Base-by-base conservation (phyloP, 345 rosid species). In the Lepidium africanum region DNA sequence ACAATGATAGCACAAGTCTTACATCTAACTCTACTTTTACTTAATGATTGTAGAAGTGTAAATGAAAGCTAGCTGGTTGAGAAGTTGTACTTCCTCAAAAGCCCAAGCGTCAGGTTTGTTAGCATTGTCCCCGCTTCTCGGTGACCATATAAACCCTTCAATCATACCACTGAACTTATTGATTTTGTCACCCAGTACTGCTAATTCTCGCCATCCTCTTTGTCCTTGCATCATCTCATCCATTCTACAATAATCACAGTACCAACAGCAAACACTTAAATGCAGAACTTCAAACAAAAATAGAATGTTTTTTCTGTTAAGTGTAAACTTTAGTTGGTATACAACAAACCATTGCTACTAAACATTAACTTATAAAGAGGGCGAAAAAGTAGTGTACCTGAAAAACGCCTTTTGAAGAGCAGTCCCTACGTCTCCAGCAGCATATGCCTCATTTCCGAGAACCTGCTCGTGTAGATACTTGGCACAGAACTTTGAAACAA, bases 211-310 rank as follows among this genome's bases (percentile, higher is more conserved):
- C 98, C 98, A 92, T 53, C 98, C 91, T 79, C 91, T 81, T 79
- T 92, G 98, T 56, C 98, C 98, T 16, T 86, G 85, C 98, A 92
- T 92, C 98, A 92, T 89, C 79, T 89, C 98, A 70, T 92, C 98
- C 98, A 89, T 92, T 74, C 95, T 89, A 80, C 62, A 75, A 19
- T 32, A 41, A 72, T 49, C 53, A 61, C 14, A 41, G 10, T 57
- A 42, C 46, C 36, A 39, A 73, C 9, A 42, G 27, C 30, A 65
- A 73, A 63, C 59, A 62, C 6, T 43, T 68, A 23, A 2, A 35
- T 5, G 16, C 40, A 9, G 40, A 71, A 63, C 33, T 43, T 71
- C 56, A 43, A 21, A 38, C 8, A 37, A 47, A 19, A 27, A 2
- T 1, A 43, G 63, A 35, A 41, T 54, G 51, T 56, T 33, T 13